Base-by-base conservation (phyloP, 176 grass and related monocot genomes). In the Dactylis glomerata region DNA sequence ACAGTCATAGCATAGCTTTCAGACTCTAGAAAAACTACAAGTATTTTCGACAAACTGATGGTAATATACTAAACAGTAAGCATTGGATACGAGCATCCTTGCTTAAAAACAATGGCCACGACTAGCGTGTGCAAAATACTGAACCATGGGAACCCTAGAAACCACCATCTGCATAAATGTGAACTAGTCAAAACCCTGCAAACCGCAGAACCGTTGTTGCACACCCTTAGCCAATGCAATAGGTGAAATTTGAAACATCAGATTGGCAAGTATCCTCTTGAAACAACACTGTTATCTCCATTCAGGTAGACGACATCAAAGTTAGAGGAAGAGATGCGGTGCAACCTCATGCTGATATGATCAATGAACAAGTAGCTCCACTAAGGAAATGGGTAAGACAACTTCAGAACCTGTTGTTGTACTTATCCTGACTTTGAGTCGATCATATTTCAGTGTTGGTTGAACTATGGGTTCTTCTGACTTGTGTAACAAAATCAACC, bases 311-410 rank as follows among this genome's bases (percentile, higher is more conserved):
- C 33, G 96, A 95, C 6, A 58, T 93, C 80, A 95, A 31, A 91
- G 77, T 68, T 32, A 93, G 89, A 88, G 91, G 93, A 58, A 98
- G 73, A 88, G 89, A 87, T 68, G 82, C 89, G 41, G 31, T 95
- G 81, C 89, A 83, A 72, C 93, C 93, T 40, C 68, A 52, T 77
- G 91, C 84, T 51, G 81, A 98, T 77, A 92, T 84, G 85, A 61
- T 98, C 23, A 98, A 75, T 83, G 91, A 98, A 78, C 85, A 77
- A 76, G 90, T 98, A 77, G 81, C 44, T 89, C 96, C 96, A 55
- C 26, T 98, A 50, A 86, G 89, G 84, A 89, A 45, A 79, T 95
- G 96, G 96, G 96, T 98, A 80, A 63, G 54, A 44, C 8, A 78
- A 78, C 27, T 76, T 86, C 10, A 34, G 15, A 5, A 50, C 49